Percentiles rank a stretch among this genome's conserved stretches.
These are phyloP conservation scores for Clonostachys solani DNA, from an alignment of 2,329 filamentous ascomycete species.

Conservation along the genomic window DNA sequence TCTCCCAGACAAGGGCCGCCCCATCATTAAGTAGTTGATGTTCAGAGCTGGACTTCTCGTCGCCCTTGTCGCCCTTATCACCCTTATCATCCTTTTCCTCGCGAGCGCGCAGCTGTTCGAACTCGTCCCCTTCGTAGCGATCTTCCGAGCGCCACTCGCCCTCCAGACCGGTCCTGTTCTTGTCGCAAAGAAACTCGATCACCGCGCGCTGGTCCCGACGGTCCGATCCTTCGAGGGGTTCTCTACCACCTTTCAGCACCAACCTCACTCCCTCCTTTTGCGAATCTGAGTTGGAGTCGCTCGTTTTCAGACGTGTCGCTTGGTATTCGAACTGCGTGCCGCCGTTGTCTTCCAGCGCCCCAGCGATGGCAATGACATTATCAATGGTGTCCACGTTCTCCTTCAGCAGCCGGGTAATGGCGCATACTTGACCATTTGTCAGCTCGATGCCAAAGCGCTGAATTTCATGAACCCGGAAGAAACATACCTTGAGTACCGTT, in stretches of 20 bases:
- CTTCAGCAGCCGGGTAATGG: conserved; percentile 56
- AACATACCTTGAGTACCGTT: conserved; percentile 61
- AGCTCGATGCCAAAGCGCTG: neutral
- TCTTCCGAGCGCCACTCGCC: conserved; percentile 57
- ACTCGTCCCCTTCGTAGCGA: conserved; percentile 36
- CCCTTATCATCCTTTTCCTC: conserved; percentile 25
- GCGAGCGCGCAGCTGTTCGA: conserved; percentile 6
- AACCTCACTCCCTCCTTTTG: conserved; percentile 69
- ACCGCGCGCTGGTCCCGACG: conserved; percentile 66
- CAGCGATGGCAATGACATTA: conserved; percentile 69
- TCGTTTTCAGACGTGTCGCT: conserved; percentile 60
- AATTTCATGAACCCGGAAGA: neutral
- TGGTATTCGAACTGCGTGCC: conserved; percentile 61
- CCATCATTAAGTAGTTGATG: conserved; percentile 48
- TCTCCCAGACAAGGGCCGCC: conserved; percentile 70
- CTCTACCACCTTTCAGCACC: conserved; percentile 58
- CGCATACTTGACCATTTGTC: conserved; percentile 58
- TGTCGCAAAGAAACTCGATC: conserved; percentile 82
- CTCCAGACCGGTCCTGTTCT: conserved; percentile 68
- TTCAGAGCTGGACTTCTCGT: conserved; percentile 36
- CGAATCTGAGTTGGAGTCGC: conserved; percentile 58
- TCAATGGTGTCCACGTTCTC: conserved; percentile 43
- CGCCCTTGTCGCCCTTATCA: conserved; percentile 28
- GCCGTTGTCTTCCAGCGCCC: conserved; percentile 57
- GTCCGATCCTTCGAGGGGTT: conserved; percentile 45